Percentiles rank a stretch among this genome's conserved stretches.
Evolutionary conservation across 352 stramenopile species (phyloP).

Genomic region (Elongisporangium prolatum): DNA sequence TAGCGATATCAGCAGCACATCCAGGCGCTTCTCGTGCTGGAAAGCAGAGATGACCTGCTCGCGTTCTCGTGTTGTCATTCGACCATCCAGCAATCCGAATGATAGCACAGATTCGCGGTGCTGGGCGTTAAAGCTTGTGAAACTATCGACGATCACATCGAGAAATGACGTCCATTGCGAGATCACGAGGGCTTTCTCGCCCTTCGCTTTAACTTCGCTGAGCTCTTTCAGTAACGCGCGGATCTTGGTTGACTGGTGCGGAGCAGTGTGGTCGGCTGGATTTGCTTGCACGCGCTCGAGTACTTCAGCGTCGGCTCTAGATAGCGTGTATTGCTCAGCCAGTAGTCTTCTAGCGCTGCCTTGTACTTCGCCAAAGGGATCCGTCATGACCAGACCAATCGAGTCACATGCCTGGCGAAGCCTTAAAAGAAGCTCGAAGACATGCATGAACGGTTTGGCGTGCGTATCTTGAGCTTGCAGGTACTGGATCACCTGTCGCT

Average conservation of each 20-base stretch:
- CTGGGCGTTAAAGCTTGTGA: conserved; percentile 28
- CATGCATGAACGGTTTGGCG: conserved; percentile 63
- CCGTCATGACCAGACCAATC: conserved; percentile 50
- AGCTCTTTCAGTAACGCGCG: conserved; percentile 47
- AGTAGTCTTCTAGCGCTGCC: conserved; percentile 12
- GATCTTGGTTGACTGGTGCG: conserved; percentile 61
- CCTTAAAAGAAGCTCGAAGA: conserved; percentile 87
- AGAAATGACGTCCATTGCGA: conserved; percentile 87
- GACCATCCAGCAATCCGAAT: conserved; percentile 57
- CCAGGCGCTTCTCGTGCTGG: conserved; percentile 43
- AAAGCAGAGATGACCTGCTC: conserved; percentile 60
- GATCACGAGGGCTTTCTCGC: conserved; percentile 75
- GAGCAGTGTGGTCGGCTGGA: conserved; percentile 3
- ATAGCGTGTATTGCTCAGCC: conserved; percentile 16
- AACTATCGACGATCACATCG: conserved; percentile 59
- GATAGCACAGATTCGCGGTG: conserved; percentile 13
- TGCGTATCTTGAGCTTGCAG: conserved; percentile 44
- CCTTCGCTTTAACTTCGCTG: conserved; percentile 30
- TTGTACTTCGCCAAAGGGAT: conserved; percentile 40
- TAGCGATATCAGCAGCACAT: conserved; percentile 87
- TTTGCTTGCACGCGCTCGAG: conserved; percentile 24
- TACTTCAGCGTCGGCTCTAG: conserved; percentile 21
- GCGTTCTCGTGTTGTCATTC: conserved; percentile 53
- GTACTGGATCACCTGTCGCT: conserved; percentile 75
- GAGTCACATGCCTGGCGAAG: conserved; percentile 84